A percentile compares a stretch with the other conserved stretches of the same genome.
Evolutionary conservation across 352 stramenopile species (phyloP).

Genomic region (Pythium aristosporum): DNA sequence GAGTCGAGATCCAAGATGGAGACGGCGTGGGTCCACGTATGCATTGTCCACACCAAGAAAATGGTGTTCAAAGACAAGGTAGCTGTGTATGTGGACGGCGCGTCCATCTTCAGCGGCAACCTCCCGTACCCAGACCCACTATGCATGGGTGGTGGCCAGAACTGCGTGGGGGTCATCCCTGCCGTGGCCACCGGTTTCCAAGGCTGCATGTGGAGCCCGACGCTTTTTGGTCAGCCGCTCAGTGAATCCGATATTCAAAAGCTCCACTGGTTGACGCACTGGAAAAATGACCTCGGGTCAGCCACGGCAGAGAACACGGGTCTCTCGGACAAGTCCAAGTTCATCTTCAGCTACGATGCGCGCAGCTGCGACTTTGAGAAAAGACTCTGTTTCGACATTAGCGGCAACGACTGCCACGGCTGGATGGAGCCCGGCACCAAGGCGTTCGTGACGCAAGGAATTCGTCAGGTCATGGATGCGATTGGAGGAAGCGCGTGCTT

Average conservation of each 20-base stretch:
- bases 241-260: slow-evolving; percentile 63
- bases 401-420: slow-evolving; percentile 70
- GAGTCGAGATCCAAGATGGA: slow-evolving; percentile 52
- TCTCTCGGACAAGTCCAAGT: slow-evolving; percentile 71
- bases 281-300: slow-evolving; percentile 65
- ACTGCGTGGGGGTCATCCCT: slow-evolving; percentile 65
- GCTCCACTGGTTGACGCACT: slow-evolving; percentile 76
- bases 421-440: slow-evolving; percentile 69
- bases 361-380: slow-evolving; percentile 57
- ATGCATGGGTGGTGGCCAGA: slow-evolving; percentile 66
- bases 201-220: slow-evolving; percentile 75
- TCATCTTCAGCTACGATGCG: slow-evolving; percentile 81
- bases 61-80: slow-evolving; percentile 90
- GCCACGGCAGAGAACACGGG: slow-evolving; percentile 61
- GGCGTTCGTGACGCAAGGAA: slow-evolving; percentile 56
- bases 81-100: slow-evolving; percentile 65
- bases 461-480: slow-evolving; percentile 63
- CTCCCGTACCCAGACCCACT: slow-evolving; percentile 73
- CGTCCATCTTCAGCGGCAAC: slow-evolving; percentile 55
- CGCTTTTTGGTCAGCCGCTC: slow-evolving; percentile 66
- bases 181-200: slow-evolving; percentile 44
- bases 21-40: slow-evolving; percentile 65
- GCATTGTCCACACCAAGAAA: slow-evolving; percentile 82
- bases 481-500: slow-evolving; percentile 74
- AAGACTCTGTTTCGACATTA: slow-evolving; percentile 68